Evolutionary conservation across 495 filamentous ascomycete species (phyloP), one percentile per base, ranked within the genome.

Genomic region (Penicillium ucsense): DNA sequence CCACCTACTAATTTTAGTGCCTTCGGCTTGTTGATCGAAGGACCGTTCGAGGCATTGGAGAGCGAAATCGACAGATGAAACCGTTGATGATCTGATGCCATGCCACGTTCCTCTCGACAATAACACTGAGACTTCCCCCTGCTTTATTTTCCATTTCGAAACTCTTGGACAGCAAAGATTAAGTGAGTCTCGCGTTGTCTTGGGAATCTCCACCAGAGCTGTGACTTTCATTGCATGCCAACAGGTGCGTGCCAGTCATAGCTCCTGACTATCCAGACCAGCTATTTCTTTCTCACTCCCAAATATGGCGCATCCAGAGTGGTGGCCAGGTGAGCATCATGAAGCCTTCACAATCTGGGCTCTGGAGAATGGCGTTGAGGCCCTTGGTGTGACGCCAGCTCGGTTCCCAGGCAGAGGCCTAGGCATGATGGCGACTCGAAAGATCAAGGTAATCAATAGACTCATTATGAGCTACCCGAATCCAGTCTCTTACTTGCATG

Each of bases 381-480:
- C 82, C 36, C 72, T 79, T 46, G 80, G 80, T 8, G 77, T 89
- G 44, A 64, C 60, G 11, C 78, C 83, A 34, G 72, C 63, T 11
- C 67, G 56, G 55, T 77, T 91, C 30, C 77, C 80, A 6, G 80
- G 81, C 2, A 72, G 82, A 28, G 88, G 88, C 6, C 65, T 91
- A 8, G 87, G 89, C 28, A 80, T 94, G 45, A 74, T 88, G 35
- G 83, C 87, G 3, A 80, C 78, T 3, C 73, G 74, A 10, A 62
- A 67, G 5, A 74, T 91, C 47, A 62, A 82, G 67, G 87, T 88
- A 66, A 11, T 9, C 42, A 10, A 28, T 20, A 20, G 20, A 1
- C 2, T 20, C 20, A 20, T 20, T 20, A 20, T 20, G 20, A 20
- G 20, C 20, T 20, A 20, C 20, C 20, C 20, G 20, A 20, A 20